Evolutionary conservation across 2,329 filamentous ascomycete genomes (phyloP).

Genomic region (Colletotrichum sp.): DNA sequence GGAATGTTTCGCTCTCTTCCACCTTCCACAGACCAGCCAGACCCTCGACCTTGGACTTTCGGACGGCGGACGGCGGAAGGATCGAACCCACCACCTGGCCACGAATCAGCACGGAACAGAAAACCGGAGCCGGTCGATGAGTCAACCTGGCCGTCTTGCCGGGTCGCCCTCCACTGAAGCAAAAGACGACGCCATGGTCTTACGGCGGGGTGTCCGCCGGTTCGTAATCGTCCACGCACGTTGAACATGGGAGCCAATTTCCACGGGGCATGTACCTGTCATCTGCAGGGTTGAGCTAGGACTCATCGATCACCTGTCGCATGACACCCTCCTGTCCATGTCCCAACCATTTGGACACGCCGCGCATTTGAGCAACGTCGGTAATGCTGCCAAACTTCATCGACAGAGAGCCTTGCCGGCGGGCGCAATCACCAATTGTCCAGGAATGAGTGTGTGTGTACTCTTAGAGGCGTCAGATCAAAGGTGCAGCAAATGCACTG

Average conservation of each 20-base stretch:
- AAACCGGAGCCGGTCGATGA: background rate
- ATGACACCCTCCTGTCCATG: background rate
- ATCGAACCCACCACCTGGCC: background rate
- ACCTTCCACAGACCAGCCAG: background rate
- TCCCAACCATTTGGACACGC: background rate
- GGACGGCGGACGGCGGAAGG: background rate
- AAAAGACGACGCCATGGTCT: slow-evolving; percentile 2
- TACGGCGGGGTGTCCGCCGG: slow-evolving; percentile 1
- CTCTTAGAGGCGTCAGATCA: background rate
- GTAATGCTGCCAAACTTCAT: background rate
- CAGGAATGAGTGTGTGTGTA: background rate
- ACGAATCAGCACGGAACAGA: background rate
- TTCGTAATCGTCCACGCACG: slow-evolving; percentile 18
- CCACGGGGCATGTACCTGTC: background rate
- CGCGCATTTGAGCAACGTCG: background rate
- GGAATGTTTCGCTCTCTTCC: slow-evolving; percentile 9
- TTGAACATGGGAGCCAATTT: background rate
- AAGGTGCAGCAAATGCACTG: background rate
- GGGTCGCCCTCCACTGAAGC: background rate
- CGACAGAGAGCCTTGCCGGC: background rate
- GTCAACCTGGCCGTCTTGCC: slow-evolving; percentile 3
- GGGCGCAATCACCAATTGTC: background rate
- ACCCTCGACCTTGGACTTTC: background rate
- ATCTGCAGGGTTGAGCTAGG: background rate
- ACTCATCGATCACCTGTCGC: slow-evolving; percentile 10